Percentiles rank a stretch among this genome's conserved stretches.
Conservation (phyloP, 352 stramenopile species). For the Pythium volutum region DNA sequence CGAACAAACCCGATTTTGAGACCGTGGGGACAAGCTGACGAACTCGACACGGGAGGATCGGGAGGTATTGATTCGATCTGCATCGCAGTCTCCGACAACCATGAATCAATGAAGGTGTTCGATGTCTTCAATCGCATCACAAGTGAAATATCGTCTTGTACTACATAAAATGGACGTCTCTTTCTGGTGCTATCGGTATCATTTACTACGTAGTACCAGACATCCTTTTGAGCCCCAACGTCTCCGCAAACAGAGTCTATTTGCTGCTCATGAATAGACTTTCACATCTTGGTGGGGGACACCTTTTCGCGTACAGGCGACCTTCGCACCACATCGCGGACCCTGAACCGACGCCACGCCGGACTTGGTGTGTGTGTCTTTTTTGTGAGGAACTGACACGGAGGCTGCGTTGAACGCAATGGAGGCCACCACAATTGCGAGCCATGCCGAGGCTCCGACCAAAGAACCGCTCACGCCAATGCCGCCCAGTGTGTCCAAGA, state of each 20-base stretch:
- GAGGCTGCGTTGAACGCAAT: not conserved
- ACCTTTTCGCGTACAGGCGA: not conserved
- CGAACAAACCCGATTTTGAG: too few species aligned
- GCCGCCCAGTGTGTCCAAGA: conserved; percentile 19
- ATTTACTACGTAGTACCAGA: not conserved
- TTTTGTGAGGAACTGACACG: too few species aligned
- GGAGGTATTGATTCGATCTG: too few species aligned
- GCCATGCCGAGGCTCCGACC: not conserved
- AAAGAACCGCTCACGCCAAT: not conserved
- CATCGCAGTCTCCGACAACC: too few species aligned
- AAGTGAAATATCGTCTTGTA: too few species aligned
- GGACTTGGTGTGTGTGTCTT: too few species aligned
- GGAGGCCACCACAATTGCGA: not conserved
- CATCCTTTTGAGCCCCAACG: not conserved
- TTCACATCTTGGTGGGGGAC: not conserved
- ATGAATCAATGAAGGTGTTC: too few species aligned
- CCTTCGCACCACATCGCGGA: not conserved
- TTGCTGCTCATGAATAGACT: not conserved
- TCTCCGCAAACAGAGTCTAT: not conserved
- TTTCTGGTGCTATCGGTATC: too few species aligned
- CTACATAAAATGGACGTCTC: not conserved
- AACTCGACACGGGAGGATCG: too few species aligned
- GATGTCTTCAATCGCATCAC: too few species aligned
- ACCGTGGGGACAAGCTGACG: too few species aligned
- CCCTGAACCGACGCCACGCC: not conserved